Conservation (phyloP, 2,329 filamentous ascomycete species). For the Aspergillus clavatus region DNA sequence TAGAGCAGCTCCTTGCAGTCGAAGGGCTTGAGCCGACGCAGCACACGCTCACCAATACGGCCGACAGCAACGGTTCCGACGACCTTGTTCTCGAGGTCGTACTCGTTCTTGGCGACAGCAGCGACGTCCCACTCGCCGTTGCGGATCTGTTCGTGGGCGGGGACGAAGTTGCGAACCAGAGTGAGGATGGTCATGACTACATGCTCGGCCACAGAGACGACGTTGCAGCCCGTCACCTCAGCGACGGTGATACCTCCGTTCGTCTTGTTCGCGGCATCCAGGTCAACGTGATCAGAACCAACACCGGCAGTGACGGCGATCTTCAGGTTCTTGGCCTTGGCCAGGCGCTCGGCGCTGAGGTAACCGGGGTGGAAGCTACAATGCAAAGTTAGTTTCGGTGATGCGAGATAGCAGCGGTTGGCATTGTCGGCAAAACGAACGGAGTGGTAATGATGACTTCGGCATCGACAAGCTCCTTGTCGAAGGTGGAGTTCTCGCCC, state of each 20-base stretch:
- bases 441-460: conserved; percentile 99
- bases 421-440: conserved; percentile 57
- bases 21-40: conserved; percentile 92
- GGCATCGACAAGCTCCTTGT: conserved; percentile 91
- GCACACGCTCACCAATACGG: conserved; percentile 95
- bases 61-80: conserved; percentile 97
- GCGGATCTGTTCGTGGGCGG: conserved; percentile 89
- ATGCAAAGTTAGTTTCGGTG: conserved; percentile 8
- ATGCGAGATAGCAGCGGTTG: background rate
- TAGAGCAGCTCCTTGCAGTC: conserved; percentile 99
- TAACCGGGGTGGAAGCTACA: conserved; percentile 94
- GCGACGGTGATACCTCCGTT: conserved; percentile 96
- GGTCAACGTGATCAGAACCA: conserved; percentile 96
- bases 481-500: conserved; percentile 84
- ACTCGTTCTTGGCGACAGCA: conserved; percentile 95
- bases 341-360: conserved; percentile 90
- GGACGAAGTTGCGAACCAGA: conserved; percentile 96
- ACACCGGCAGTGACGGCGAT: conserved; percentile 95
- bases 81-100: conserved; percentile 93
- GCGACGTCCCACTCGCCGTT: conserved; percentile 93
- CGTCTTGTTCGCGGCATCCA: conserved; percentile 95
- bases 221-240: conserved; percentile 96
- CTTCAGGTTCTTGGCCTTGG: conserved; percentile 98
- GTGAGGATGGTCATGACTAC: conserved; percentile 98
- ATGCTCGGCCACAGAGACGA: conserved; percentile 97